Conservation (phyloP, 345 rosid genomes). For the Ceriops zippeliana region DNA sequence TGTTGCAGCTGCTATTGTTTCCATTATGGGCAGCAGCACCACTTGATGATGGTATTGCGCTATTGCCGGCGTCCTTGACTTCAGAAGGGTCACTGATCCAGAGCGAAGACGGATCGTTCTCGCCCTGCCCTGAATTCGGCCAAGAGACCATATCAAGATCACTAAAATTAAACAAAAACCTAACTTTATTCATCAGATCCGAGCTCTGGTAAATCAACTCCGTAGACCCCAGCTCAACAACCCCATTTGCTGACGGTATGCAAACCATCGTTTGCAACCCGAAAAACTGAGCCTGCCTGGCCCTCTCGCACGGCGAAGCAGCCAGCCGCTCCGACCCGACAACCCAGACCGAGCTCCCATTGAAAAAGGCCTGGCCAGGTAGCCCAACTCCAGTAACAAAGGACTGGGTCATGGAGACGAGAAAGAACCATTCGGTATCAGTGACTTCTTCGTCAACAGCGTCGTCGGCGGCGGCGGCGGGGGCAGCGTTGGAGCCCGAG, state of each 20-base stretch:
- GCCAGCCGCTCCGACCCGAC: slow-evolving; percentile 57
- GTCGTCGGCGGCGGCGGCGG: slow-evolving; percentile 41
- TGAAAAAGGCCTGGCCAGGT: slow-evolving; percentile 71
- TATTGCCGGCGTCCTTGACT: slow-evolving; percentile 32
- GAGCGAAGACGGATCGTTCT: slow-evolving; percentile 61
- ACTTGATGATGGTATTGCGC: slow-evolving; percentile 1
- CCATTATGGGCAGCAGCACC: background rate
- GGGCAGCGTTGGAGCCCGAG: slow-evolving; percentile 44
- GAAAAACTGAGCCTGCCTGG: slow-evolving; percentile 62
- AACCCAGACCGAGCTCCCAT: slow-evolving; percentile 57
- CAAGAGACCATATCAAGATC: slow-evolving; percentile 51
- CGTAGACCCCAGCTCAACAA: slow-evolving; percentile 83
- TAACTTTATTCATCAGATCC: slow-evolving; percentile 72
- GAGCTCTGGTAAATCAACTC: slow-evolving; percentile 63
- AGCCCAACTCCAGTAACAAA: slow-evolving; percentile 60
- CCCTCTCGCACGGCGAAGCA: slow-evolving; percentile 60
- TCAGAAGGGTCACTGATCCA: slow-evolving; percentile 77
- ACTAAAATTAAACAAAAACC: slow-evolving; percentile 57
- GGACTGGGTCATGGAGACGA: slow-evolving; percentile 86
- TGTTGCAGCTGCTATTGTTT: background rate
- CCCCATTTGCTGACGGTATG: slow-evolving; percentile 69
- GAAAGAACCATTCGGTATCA: slow-evolving; percentile 96
- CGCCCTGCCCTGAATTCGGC: slow-evolving; percentile 70
- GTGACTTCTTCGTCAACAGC: slow-evolving; percentile 88
- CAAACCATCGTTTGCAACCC: slow-evolving; percentile 83